Conservation (phyloP, 2,329 filamentous ascomycete genomes). For the Xylariaceae sp. region DNA sequence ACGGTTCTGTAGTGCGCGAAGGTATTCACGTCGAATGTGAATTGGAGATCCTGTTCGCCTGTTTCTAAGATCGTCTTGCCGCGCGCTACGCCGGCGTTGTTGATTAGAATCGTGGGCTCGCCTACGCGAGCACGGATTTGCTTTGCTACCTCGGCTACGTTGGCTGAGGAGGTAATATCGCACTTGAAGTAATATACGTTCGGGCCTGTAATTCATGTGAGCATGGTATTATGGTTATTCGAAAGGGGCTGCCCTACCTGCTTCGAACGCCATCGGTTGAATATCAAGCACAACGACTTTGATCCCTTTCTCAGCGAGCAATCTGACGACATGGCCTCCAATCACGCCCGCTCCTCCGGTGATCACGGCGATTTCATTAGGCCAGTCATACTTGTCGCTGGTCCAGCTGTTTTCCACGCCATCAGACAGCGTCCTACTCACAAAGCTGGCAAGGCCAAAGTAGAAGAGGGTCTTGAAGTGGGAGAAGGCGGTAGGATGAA, state of each 20-base stretch:
- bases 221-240: slow-evolving; percentile 18
- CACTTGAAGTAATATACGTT: slow-evolving; percentile 64
- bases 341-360: slow-evolving; percentile 74
- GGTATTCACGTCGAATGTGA: slow-evolving; percentile 48
- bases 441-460: slow-evolving; percentile 44
- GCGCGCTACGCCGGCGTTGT: slow-evolving; percentile 39
- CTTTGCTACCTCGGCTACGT: slow-evolving; percentile 39
- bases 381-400: slow-evolving; percentile 57
- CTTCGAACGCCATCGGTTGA: slow-evolving; percentile 39
- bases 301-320: slow-evolving; percentile 59
- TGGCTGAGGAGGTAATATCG: slow-evolving; percentile 58
- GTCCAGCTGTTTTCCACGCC: slow-evolving; percentile 46
- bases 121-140: slow-evolving; percentile 38
- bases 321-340: slow-evolving; percentile 58
- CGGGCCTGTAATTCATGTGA: slow-evolving; percentile 35
- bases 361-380: slow-evolving; percentile 63
- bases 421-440: slow-evolving; percentile 48
- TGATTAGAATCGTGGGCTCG: slow-evolving; percentile 35
- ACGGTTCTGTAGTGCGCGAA: slow-evolving; percentile 47
- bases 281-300: slow-evolving; percentile 70
- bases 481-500: slow-evolving; percentile 47
- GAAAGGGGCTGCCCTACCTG: slow-evolving; percentile 18
- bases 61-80: slow-evolving; percentile 43
- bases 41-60: slow-evolving; percentile 38
- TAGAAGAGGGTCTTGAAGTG: slow-evolving; percentile 50